phyloP scores from a whole-genome alignment of 768 basidiomycete species.

The Phallus indusiatus region DNA sequence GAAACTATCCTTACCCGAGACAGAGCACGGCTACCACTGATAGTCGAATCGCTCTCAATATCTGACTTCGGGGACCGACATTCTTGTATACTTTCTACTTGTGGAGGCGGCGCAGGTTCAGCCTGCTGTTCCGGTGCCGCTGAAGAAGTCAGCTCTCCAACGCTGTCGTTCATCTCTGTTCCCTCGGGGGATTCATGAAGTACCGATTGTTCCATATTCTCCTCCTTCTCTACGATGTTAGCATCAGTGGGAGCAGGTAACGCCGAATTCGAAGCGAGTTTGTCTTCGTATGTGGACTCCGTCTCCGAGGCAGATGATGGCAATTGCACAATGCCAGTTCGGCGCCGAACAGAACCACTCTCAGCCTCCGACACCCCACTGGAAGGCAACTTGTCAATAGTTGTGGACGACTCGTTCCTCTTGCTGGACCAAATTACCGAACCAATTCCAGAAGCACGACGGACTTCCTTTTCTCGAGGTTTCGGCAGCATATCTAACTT shows the following conservation, averaged over 20 bases:
- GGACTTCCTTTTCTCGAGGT: slow-evolving; percentile 47
- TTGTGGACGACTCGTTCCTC: slow-evolving; percentile 42
- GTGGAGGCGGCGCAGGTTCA: neutral
- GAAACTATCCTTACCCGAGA: neutral
- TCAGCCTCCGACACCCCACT: slow-evolving; percentile 68
- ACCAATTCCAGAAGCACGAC: slow-evolving; percentile 53
- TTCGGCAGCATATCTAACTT: slow-evolving; percentile 84
- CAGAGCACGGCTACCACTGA: slow-evolving; percentile 37
- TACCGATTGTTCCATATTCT: slow-evolving; percentile 9
- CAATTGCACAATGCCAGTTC: slow-evolving; percentile 26
- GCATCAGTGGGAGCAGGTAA: neutral
- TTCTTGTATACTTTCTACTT: neutral
- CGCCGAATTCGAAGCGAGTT: neutral
- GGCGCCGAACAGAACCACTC: slow-evolving; percentile 41
- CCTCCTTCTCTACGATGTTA: slow-evolving; percentile 18
- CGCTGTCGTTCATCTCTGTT: neutral
- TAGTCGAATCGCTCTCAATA: slow-evolving; percentile 77
- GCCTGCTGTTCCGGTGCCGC: neutral
- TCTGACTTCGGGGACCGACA: slow-evolving; percentile 37
- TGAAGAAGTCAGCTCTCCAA: neutral
- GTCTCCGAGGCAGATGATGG: slow-evolving; percentile 28
- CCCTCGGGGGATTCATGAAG: neutral
- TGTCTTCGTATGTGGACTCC: slow-evolving; percentile 52
- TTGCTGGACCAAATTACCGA: slow-evolving; percentile 63
- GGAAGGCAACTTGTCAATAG: slow-evolving; percentile 50